Percentiles rank a stretch among this genome's conserved stretches.
phyloP scores from a whole-genome alignment of 2,329 filamentous ascomycete genomes.

The Cadophora luteo-olivacea region DNA sequence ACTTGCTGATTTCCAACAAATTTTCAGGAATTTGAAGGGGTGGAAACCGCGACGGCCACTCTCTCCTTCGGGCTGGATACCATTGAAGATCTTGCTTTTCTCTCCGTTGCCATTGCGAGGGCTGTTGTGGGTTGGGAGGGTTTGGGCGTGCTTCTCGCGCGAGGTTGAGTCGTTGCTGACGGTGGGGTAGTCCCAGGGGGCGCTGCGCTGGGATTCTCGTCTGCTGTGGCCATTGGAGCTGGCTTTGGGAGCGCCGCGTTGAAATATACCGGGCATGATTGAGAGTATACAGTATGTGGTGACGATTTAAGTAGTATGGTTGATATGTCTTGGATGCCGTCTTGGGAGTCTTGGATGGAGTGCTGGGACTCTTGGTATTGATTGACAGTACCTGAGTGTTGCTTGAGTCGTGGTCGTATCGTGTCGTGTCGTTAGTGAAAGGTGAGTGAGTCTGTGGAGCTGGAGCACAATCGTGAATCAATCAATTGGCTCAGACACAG shows the following conservation, averaged over 20 bases:
- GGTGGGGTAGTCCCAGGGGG: conserved; percentile 21
- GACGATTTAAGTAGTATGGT: background rate
- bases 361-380: conserved; percentile 9
- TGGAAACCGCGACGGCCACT: conserved; percentile 72
- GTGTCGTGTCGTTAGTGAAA: background rate
- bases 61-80: conserved; percentile 62
- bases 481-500: background rate
- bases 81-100: conserved; percentile 42
- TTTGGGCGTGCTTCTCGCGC: conserved; percentile 14
- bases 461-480: background rate
- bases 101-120: conserved; percentile 27
- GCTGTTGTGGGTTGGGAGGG: conserved; percentile 17
- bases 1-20: conserved; percentile 69
- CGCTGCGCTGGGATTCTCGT: conserved; percentile 14
- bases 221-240: background rate
- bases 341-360: conserved; percentile 5
- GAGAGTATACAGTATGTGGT: background rate
- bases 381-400: background rate
- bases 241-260: conserved; percentile 8
- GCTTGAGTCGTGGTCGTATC: conserved; percentile 6
- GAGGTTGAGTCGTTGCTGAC: conserved; percentile 13
- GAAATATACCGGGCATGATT: conserved; percentile 18
- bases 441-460: background rate
- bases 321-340: background rate
- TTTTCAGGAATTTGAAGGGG: conserved; percentile 66